A percentile compares a stretch with the other conserved stretches of the same genome.
phyloP scores from a whole-genome alignment of 2,329 filamentous ascomycete genomes.

The Colletotrichum falcatum region DNA sequence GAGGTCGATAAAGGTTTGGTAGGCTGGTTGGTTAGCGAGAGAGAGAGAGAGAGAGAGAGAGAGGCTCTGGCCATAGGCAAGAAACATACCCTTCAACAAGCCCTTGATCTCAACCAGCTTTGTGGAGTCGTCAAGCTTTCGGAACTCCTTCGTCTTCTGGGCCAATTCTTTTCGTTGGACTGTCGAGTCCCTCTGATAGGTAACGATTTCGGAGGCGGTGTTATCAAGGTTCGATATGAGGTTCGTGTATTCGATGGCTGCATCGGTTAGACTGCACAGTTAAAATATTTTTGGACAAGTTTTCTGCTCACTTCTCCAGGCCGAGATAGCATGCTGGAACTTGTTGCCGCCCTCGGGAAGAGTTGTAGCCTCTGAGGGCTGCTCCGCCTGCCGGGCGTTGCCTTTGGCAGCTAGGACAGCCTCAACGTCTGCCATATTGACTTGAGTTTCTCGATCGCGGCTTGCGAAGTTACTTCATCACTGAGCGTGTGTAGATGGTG shows the following conservation, averaged over 20 bases:
- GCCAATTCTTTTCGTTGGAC: slow-evolving; percentile 96
- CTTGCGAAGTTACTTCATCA: slow-evolving; percentile 33
- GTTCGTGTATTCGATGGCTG: slow-evolving; percentile 87
- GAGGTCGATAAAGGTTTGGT: slow-evolving; percentile 97
- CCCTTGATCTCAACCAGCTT: slow-evolving; percentile 92
- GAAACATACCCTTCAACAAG: slow-evolving; percentile 79
- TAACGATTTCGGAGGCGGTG: slow-evolving; percentile 93
- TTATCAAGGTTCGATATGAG: slow-evolving; percentile 89
- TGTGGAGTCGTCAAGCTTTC: slow-evolving; percentile 88
- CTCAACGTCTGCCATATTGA: slow-evolving; percentile 44
- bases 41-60: not conserved
- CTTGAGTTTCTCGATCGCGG: slow-evolving; percentile 9
- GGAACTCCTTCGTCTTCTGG: slow-evolving; percentile 99
- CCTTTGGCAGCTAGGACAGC: slow-evolving; percentile 39
- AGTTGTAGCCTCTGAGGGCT: slow-evolving; percentile 7
- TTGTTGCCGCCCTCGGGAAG: slow-evolving; percentile 79
- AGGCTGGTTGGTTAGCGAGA: slow-evolving; percentile 66
- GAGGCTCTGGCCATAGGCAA: not conserved
- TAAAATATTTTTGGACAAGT: slow-evolving; percentile 43
- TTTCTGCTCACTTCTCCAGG: slow-evolving; percentile 83
- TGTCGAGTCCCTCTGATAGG: slow-evolving; percentile 94
- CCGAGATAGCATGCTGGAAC: slow-evolving; percentile 94
- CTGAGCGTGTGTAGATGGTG: not conserved
- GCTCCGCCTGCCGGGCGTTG: slow-evolving; percentile 25
- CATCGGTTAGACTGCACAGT: slow-evolving; percentile 43